Base-by-base conservation (phyloP, 345 rosid species). In the Salix arbutifolia region DNA sequence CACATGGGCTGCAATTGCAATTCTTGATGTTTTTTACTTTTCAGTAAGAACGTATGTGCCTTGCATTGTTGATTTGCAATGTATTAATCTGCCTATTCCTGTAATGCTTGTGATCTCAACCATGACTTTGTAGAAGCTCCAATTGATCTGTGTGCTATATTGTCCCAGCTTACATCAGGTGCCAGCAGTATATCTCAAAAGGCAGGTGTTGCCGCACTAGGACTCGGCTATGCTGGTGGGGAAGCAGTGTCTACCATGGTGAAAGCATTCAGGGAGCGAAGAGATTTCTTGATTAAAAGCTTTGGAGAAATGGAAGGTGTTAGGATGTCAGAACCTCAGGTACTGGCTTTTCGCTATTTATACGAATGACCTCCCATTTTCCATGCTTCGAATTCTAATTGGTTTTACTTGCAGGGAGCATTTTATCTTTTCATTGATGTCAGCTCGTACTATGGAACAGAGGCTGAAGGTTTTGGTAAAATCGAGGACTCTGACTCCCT, bases 141-240 rank as follows among this genome's bases (percentile, higher is more conserved):
- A 26, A 58, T 67, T 84, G 79, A 79, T 69, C 5, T 58, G 5
- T 18, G 38, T 66, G 5, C 26, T 46, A 53, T 68, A 14, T 21
- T 58, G 5, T 58, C 79, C 25, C 83, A 96, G 99, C 80, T 80
- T 70, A 90, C 91, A 82, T 94, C 98, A 44, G 98, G 99, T 77
- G 99, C 98, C 35, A 88, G 98, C 84, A 94, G 94, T 77, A 88
- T 92, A 73, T 76, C 99, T 71, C 98, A 96, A 61, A 94, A 88
- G 77, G 99, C 99, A 33, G 99, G 83, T 80, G 87, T 92, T 80
- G 98, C 97, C 65, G 95, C 97, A 38, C 83, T 96, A 75, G 98
- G 93, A 33, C 69, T 96, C 77, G 99, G 99, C n/a, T 88, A 92
- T 80, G 97, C 95, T 9, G 99, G 99, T 23, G 97, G 99, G 18